Conservation (phyloP, 2,329 filamentous ascomycete genomes). For the Calonectria pseudoreteaudii region DNA sequence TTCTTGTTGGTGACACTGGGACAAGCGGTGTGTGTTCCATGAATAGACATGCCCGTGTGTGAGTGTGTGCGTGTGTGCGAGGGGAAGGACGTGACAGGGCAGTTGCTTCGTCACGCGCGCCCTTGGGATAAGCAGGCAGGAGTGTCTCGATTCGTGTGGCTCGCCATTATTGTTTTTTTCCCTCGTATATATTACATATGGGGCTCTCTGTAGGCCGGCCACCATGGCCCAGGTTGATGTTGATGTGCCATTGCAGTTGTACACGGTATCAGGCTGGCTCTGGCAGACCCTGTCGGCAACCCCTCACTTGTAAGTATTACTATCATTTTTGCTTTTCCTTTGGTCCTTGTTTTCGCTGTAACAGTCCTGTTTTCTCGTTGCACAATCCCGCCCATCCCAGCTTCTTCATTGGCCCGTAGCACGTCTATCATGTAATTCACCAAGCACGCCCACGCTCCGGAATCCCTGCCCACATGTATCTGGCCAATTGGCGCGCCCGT, state of each 20-base stretch:
- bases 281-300: background rate
- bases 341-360: background rate
- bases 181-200: slow-evolving; percentile 1
- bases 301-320: background rate
- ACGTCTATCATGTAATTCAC: background rate
- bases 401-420: background rate
- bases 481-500: background rate
- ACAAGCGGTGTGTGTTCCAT: background rate
- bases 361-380: background rate
- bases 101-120: background rate
- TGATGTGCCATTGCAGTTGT: slow-evolving; percentile 1
- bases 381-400: background rate
- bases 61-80: background rate
- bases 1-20: background rate
- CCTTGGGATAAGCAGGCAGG: background rate
- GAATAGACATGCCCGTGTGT: background rate
- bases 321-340: no score
- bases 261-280: slow-evolving; percentile 1
- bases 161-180: background rate
- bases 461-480: background rate
- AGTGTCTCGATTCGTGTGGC: background rate
- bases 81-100: background rate
- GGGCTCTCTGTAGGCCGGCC: background rate
- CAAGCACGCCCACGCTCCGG: background rate
- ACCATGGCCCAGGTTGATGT: background rate